phyloP scores from a whole-genome alignment of 179 eudicot species.

The Dionaea muscipula region DNA sequence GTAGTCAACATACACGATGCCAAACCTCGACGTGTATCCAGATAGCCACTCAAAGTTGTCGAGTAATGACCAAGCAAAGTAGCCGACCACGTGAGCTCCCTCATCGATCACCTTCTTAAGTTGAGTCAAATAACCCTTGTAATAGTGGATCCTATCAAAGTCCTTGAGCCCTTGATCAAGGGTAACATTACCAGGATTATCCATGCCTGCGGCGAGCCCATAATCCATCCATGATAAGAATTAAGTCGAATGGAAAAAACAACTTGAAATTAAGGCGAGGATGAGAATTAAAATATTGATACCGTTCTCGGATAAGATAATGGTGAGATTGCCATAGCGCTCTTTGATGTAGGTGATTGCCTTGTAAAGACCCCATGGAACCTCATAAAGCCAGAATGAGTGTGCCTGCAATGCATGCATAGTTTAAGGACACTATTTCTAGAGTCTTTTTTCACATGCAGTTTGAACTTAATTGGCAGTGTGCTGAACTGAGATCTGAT shows the following conservation, averaged over 20 bases:
- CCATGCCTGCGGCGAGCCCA: constrained; percentile 50
- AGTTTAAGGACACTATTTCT: no score
- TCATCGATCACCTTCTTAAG: constrained; percentile 56
- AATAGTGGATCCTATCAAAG: constrained; percentile 47
- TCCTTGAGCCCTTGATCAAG: constrained; percentile 40
- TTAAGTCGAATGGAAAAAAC: no score
- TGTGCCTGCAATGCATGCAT: constrained; percentile 41
- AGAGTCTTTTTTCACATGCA: no score
- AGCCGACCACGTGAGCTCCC: constrained; percentile 63
- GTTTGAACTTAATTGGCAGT: no score
- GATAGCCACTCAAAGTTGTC: constrained; percentile 70
- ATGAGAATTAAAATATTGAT: no score
- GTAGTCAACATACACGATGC: constrained; percentile 66
- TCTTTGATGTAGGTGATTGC: constrained; percentile 67
- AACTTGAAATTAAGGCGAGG: no score
- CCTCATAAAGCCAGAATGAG: constrained; percentile 80
- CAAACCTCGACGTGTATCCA: constrained; percentile 70
- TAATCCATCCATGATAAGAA: neutral
- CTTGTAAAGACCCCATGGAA: constrained; percentile 89
- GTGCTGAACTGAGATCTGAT: no score
- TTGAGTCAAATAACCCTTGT: constrained; percentile 40
- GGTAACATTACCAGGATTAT: constrained; percentile 61
- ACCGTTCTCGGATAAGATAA: constrained; percentile 87
- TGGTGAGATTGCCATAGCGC: constrained; percentile 60
- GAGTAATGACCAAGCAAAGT: constrained; percentile 70